phyloP scores from a whole-genome alignment of 805 yeast genomes.

The Scheffersomyces coipomensis region DNA sequence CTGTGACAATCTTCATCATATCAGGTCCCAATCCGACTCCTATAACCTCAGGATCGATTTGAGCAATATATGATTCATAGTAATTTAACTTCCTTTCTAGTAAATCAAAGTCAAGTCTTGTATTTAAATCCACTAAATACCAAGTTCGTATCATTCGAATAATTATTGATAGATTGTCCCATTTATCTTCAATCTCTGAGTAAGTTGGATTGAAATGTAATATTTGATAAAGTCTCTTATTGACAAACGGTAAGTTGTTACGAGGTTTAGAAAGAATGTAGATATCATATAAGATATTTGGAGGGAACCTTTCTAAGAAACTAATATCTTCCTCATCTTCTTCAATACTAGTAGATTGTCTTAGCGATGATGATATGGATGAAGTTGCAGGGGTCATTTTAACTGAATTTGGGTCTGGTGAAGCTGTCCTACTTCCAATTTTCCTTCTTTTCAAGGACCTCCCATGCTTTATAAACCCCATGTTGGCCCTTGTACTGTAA shows the following conservation, averaged over 20 bases:
- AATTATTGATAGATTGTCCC: constrained; percentile 14
- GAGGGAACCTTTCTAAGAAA: constrained; percentile 31
- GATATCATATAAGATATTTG: constrained; percentile 39
- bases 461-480: constrained; percentile 28
- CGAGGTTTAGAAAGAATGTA: constrained; percentile 36
- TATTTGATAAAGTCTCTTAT: constrained; percentile 23
- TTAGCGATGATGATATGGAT: neutral
- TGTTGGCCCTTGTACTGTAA: too few relatives aligned
- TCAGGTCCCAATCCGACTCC: too few relatives aligned
- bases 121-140: constrained; percentile 19
- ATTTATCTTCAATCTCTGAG: constrained; percentile 12
- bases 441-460: constrained; percentile 16
- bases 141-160: constrained; percentile 20
- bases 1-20: too few relatives aligned
- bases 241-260: constrained; percentile 34
- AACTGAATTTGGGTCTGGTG: neutral
- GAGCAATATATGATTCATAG: constrained; percentile 6
- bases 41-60: too few relatives aligned
- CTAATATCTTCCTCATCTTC: constrained; percentile 3
- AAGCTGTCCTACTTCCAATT: neutral
- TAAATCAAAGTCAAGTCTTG: constrained; percentile 10
- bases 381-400: neutral
- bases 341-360: neutral
- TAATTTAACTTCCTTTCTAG: constrained; percentile 11
- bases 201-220: constrained; percentile 14